A percentile compares a stretch with the other conserved stretches of the same genome.
Conservation (phyloP, 2,329 filamentous ascomycete species). For the Cercospora sesami region DNA sequence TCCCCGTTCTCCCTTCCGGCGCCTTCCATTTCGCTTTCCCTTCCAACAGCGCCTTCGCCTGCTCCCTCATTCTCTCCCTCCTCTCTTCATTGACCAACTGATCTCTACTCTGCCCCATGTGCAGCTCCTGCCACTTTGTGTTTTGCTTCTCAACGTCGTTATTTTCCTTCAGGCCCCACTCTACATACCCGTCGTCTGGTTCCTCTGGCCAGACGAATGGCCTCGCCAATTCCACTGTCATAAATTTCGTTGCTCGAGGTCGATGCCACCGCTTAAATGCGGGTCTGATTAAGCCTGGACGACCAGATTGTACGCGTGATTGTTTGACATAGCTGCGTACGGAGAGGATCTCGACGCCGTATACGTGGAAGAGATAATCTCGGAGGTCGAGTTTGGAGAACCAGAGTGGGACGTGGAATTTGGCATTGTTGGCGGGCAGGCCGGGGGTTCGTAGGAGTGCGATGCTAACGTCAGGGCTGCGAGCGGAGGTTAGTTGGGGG, state of each 20-base stretch:
- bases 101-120: conserved; percentile 38
- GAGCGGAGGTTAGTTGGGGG: conserved; percentile 9
- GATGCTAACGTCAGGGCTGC: conserved; percentile 77
- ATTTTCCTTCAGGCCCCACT: conserved; percentile 39
- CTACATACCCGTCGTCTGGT: conserved; percentile 59
- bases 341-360: conserved; percentile 69
- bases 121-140: conserved; percentile 41
- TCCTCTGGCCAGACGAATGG: conserved; percentile 84
- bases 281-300: conserved; percentile 32
- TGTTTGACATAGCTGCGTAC: conserved; percentile 81
- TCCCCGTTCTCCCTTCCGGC: background rate
- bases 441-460: conserved; percentile 72
- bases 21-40: conserved; percentile 61
- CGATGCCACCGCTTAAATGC: conserved; percentile 61
- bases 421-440: conserved; percentile 76
- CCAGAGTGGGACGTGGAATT: conserved; percentile 84
- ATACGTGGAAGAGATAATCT: conserved; percentile 88
- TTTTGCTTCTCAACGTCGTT: conserved; percentile 40
- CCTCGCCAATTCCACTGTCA: conserved; percentile 86
- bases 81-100: conserved; percentile 43
- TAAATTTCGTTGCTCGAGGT: conserved; percentile 76
- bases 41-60: conserved; percentile 63
- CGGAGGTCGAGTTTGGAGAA: conserved; percentile 97
- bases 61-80: conserved; percentile 53
- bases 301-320: conserved; percentile 60